Evolutionary conservation across 768 basidiomycete species (phyloP), one percentile per base, ranked within the genome.

Genomic region (Udeniomyces megalosporus): DNA sequence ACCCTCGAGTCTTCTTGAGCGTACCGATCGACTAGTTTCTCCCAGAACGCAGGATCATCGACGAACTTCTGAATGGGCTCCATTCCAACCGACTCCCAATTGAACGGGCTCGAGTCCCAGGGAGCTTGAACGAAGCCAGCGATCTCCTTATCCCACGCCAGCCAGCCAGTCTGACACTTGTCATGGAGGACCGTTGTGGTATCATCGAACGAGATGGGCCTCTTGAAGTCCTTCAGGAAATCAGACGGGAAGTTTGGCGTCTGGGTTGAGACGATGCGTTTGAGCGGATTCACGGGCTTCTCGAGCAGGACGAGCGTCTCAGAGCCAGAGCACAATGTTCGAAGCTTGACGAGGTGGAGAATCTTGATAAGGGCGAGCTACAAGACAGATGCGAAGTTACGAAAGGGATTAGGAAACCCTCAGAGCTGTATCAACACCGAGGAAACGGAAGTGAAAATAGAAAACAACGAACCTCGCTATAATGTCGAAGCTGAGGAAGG

Each of bases 281-380:
- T 59, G 52, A 65, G 63, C 20, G 63, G 63, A 45, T 65, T 65
- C 2, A 26, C 49, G 10, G 57, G 49, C 32, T 48, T 26, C 6
- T 53, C 63, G 44, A 65, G 58, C 14, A 65, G 52, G 32, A 60
- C 50, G 69, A 81, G 76, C 60, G 85, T 83, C 44, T 83, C 80
- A 14, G 76, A 75, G 0, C 70, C 80, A 67, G 75, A 75, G 38
- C 85, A 80, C 68, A 84, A 84, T 8, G 82, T 85, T 61, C 88
- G 80, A 62, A 86, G 80, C 73, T 88, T 88, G 70, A 88, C 77
- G 67, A 82, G 81, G 35, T 79, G 78, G 46, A 82, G 76, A 42
- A 86, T 69, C 69, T 83, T 85, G 20, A 82, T 78, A 28, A 87
- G 17, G 17, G 72, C 11, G 81, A 86, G 63, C 85, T 86, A 64